Base-by-base conservation (phyloP, 441 rosid genomes). In the Adansonia grandidieri region DNA sequence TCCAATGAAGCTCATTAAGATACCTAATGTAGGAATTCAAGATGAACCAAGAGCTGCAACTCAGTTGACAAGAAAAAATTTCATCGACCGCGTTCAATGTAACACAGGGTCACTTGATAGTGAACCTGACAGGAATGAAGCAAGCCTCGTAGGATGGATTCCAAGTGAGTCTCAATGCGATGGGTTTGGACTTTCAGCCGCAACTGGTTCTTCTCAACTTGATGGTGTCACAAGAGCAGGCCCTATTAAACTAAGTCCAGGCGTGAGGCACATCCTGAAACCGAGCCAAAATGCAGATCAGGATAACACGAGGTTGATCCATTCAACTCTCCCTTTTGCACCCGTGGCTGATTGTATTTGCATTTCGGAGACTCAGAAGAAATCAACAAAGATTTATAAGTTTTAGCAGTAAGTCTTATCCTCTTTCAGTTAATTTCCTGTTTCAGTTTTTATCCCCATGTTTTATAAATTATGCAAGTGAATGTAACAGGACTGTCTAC, bases 1-100 rank as follows among this genome's bases (percentile, higher is more conserved):
- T 71, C 61, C 74, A 54, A 28, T 32, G 57, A 83, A 81, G 71
- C 81, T 51, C 15, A 61, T 58, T 15, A 84, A 82, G 79, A 54
- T 76, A 63, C 82, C 80, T 47, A 80, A 76, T 66, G 48, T 84
- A n/a, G 74, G 77, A 67, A 70, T 74, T 76, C 84, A 50, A 67
- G 77, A 74, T 62, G 80, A 82, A 54, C 51, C 47, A 19, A 42
- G 78, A 45, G 66, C 28, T 37, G 73, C 44, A 9, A 65, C 61
- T 51, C 81, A 62, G 63, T 71, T 78, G 67, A 48, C 48, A 57
- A 71, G 77, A 73, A 82, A 73, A 57, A 69, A 65, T 32, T 75
- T 54, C 42, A 10, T 65, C 17, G 32, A 24, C 5, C 58, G 62
- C 62, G 54, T 61, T 44, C 78, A 68, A 53, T 42, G 9, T 56